Conservation (phyloP, 495 filamentous ascomycete genomes). For the Penicillium pulvis region DNA sequence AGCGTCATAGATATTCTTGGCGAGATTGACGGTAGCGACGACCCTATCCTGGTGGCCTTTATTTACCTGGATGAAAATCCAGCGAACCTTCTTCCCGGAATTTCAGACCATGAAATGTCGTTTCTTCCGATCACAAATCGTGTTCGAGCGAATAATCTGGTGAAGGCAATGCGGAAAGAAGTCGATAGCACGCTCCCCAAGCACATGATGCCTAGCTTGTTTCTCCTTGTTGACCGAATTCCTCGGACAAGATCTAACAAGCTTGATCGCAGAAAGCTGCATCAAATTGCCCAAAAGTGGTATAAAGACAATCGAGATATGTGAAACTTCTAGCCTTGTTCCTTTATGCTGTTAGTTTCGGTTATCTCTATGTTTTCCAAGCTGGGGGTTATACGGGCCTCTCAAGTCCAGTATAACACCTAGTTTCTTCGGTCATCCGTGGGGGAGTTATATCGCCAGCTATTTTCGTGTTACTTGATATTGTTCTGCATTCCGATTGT, state of each 20-base stretch:
- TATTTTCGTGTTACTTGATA: too few relatives aligned
- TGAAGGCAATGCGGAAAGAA: slow-evolving; percentile 6
- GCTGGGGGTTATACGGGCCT: too few relatives aligned
- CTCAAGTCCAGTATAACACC: too few relatives aligned
- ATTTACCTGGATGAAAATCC: slow-evolving; percentile 23
- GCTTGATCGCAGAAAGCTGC: slow-evolving; percentile 39
- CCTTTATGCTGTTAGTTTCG: too few relatives aligned
- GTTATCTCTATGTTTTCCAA: too few relatives aligned
- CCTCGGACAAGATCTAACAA: slow-evolving; percentile 49
- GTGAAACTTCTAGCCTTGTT: too few relatives aligned
- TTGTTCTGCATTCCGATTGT: too few relatives aligned
- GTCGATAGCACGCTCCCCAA: slow-evolving; percentile 22
- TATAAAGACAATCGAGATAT: background rate
- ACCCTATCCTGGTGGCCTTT: slow-evolving; percentile 27
- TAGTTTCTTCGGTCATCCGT: too few relatives aligned
- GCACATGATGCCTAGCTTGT: slow-evolving; percentile 28
- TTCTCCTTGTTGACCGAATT: slow-evolving; percentile 31
- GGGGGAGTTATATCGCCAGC: too few relatives aligned
- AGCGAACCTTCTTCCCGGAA: slow-evolving; percentile 11
- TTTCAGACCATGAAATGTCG: slow-evolving; percentile 18
- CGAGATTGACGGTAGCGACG: slow-evolving; percentile 20
- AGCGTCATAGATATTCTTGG: slow-evolving; percentile 31
- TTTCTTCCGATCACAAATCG: slow-evolving; percentile 18
- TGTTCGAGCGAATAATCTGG: slow-evolving; percentile 10
- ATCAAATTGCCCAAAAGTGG: slow-evolving; percentile 5